Base-by-base conservation (phyloP, 2,329 filamentous ascomycete genomes). In the Pezicula radicicola region DNA sequence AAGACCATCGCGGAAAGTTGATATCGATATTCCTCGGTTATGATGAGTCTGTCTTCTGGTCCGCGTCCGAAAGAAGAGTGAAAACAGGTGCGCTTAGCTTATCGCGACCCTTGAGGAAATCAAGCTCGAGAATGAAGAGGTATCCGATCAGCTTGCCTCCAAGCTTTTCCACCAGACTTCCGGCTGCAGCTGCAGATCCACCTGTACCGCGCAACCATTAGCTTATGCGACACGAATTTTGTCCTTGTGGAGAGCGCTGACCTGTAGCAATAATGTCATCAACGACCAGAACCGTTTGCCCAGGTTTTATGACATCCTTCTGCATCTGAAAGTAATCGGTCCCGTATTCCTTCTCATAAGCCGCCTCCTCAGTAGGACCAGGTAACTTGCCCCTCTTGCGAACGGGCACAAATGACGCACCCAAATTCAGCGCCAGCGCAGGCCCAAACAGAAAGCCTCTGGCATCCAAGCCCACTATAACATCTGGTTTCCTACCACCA, bases 261-360 rank as follows among this genome's bases (percentile, higher is more conserved):
- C 93, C 93, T 59, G 94, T 99, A 52, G 94, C 94, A 75, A 99
- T 97, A 67, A 99, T 96, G 70, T 99, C 94, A 72, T 99, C 94
- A 30, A 99, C 91, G 60, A 99, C 81, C 56, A 99, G 76, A 52
- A 96, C 93, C 71, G 87, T 92, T 75, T 96, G 90, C 35, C 92
- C 92, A 48, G 83, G 79, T 74, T 88, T 86, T 65, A 99, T 86
- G 42, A 87, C 87, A 71, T 88, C 91, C 60, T 81, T 77, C 77
- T 99, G 94, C 78, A 99, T 95, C 80, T 97, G 90, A 77, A 99
- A 97, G 69, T 87, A 87, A 71, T 99, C 94, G 72, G 85, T 81
- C 58, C 94, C 94, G 68, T 99, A 99, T 73, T 99, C 94, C 80
- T 99, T 99, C 73, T 91, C 78, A 72, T 91, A 99, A 62, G 81